phyloP scores from a whole-genome alignment of 2,329 filamentous ascomycete species.

The Cercospora nicotianae region DNA sequence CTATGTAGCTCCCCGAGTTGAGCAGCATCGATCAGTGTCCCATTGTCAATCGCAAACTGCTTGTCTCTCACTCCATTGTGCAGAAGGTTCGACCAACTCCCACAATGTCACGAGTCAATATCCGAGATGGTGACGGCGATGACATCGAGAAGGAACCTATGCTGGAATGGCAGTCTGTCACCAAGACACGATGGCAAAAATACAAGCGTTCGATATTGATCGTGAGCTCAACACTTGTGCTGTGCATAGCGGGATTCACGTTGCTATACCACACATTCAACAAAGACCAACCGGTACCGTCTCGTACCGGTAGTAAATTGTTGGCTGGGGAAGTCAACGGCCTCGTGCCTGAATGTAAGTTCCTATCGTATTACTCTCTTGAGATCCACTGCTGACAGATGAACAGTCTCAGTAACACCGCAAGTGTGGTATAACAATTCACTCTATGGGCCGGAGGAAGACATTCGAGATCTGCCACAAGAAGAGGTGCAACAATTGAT shows the following conservation, averaged over 20 bases:
- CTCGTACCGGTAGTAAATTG: conserved; percentile 3
- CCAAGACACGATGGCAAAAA: not conserved
- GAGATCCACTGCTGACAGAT: not conserved
- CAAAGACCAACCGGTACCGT: not conserved
- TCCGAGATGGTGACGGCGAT: not conserved
- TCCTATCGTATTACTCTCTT: not conserved
- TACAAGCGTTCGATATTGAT: not conserved
- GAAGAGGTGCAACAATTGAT: conserved; percentile 5
- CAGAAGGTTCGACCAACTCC: not conserved
- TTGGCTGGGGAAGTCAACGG: conserved; percentile 15
- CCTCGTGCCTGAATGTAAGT: conserved; percentile 13
- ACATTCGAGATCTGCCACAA: conserved; percentile 7
- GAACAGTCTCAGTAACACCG: not conserved
- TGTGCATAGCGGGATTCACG: not conserved
- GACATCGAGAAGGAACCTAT: conserved; percentile 10
- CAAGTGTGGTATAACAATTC: conserved; percentile 15
- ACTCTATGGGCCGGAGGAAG: conserved; percentile 3
- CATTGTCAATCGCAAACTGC: not conserved
- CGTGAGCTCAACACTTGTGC: not conserved
- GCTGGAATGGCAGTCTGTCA: conserved; percentile 7
- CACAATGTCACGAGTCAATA: not conserved
- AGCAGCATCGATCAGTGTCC: not conserved
- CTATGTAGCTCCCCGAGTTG: not conserved
- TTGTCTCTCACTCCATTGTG: not conserved
- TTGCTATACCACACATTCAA: not conserved